Evolutionary conservation across 495 filamentous ascomycete species (phyloP).

Genomic region (Cercophora scortea): DNA sequence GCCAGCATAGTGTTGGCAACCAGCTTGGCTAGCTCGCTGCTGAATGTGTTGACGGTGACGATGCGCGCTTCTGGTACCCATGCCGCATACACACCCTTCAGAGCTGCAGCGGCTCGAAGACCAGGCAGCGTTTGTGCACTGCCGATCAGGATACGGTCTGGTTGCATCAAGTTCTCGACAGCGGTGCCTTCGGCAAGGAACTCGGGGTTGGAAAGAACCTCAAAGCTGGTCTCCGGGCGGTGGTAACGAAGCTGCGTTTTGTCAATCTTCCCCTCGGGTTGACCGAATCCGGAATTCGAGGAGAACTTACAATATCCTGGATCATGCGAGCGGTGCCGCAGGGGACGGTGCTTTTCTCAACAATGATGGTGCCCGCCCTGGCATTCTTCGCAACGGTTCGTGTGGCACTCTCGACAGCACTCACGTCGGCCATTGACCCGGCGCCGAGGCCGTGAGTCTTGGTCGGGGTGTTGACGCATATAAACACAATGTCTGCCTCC

Average conservation of each 20-base stretch:
- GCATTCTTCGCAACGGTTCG: constrained; percentile 60
- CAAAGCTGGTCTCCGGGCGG: constrained; percentile 56
- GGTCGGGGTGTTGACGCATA: constrained; percentile 77
- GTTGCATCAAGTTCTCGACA: constrained; percentile 59
- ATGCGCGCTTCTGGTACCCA: constrained; percentile 65
- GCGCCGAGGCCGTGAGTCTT: constrained; percentile 63
- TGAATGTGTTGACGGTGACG: constrained; percentile 68
- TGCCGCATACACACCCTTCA: constrained; percentile 58
- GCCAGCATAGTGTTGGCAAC: constrained; percentile 77
- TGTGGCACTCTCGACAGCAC: constrained; percentile 62
- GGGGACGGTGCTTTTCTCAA: constrained; percentile 81
- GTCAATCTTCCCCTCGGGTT: neutral
- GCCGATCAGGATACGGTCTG: constrained; percentile 73
- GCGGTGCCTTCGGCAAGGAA: constrained; percentile 78
- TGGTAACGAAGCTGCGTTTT: constrained; percentile 29
- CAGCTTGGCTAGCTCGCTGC: constrained; percentile 72
- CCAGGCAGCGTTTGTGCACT: constrained; percentile 51
- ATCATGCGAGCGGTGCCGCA: constrained; percentile 68
- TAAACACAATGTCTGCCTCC: constrained; percentile 67
- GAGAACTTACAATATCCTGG: constrained; percentile 49
- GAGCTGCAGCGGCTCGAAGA: constrained; percentile 49
- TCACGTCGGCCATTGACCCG: constrained; percentile 64
- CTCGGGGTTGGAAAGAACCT: constrained; percentile 79
- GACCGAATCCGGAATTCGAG: neutral
- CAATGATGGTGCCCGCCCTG: constrained; percentile 61